Conservation (phyloP, 2,329 filamentous ascomycete genomes). For the Metarhizium robertsii region DNA sequence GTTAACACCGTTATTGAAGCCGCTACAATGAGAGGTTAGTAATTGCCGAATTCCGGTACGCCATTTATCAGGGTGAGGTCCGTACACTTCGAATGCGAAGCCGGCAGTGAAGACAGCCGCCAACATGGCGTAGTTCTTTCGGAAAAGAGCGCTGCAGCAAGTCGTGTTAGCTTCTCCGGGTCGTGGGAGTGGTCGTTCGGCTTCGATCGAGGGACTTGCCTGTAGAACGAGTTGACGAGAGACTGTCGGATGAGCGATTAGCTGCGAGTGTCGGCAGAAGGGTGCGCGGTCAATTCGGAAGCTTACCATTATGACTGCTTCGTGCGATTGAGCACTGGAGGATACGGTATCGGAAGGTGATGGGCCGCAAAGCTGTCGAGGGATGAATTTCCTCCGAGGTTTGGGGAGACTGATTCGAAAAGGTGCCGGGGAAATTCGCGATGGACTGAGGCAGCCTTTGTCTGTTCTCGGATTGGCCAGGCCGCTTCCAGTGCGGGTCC, state of each 20-base stretch:
- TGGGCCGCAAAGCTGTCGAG: constrained; percentile 18
- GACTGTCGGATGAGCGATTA: constrained; percentile 29
- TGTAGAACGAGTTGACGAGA: constrained; percentile 26
- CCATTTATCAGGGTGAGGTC: constrained; percentile 11
- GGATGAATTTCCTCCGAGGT: constrained; percentile 17
- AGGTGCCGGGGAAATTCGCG: constrained; percentile 14
- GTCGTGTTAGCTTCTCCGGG: constrained; percentile 15
- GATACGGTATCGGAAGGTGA: constrained; percentile 13
- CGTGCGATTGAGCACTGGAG: constrained; percentile 21
- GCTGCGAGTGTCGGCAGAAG: constrained; percentile 11
- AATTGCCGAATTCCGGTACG: constrained; percentile 8
- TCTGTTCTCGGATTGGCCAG: constrained; percentile 20
- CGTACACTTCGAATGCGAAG: constrained; percentile 92
- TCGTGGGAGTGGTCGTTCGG: constrained; percentile 9
- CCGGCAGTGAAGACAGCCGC: constrained; percentile 76
- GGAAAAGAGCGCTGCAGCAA: constrained; percentile 63
- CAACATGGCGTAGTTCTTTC: constrained; percentile 82
- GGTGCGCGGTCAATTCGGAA: not conserved
- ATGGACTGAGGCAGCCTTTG: constrained; percentile 23
- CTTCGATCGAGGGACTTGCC: constrained; percentile 23
- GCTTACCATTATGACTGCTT: constrained; percentile 28
- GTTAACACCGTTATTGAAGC: constrained; percentile 74
- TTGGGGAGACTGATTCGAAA: constrained; percentile 11
- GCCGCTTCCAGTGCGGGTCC: not conserved
- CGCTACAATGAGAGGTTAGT: constrained; percentile 43